phyloP scores from a whole-genome alignment of 108 stramenopile species.

The Cyclostephanos invisitatus region DNA sequence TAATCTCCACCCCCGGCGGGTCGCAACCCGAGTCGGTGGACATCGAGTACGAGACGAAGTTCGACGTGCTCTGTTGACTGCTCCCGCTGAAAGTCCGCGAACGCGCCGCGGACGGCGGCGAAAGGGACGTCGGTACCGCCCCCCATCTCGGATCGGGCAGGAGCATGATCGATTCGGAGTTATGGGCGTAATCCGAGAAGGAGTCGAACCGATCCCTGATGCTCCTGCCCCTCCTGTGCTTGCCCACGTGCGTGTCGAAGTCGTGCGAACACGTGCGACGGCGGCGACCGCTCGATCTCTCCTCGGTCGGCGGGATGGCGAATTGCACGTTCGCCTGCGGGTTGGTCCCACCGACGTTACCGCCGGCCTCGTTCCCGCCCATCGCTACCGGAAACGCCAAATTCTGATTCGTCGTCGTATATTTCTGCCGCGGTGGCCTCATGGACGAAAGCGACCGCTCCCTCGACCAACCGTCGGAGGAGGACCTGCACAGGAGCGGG shows the following conservation, averaged over 20 bases:
- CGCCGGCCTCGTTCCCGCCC: background rate
- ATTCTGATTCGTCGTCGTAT: background rate
- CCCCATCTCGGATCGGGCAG: slow-evolving; percentile 55
- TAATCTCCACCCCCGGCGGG: background rate
- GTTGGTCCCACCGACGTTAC: background rate
- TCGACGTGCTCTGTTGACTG: slow-evolving; percentile 19
- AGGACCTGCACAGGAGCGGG: background rate
- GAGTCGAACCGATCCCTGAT: slow-evolving; percentile 16
- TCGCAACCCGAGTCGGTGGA: slow-evolving; percentile 8
- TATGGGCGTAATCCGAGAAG: slow-evolving; percentile 4
- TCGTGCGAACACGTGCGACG: slow-evolving; percentile 38
- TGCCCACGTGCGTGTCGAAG: background rate
- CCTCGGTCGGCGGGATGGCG: background rate
- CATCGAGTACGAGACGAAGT: slow-evolving; percentile 8
- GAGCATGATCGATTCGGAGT: slow-evolving; percentile 24
- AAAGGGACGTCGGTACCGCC: slow-evolving; percentile 5
- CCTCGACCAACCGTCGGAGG: background rate
- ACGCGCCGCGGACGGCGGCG: slow-evolving; percentile 11
- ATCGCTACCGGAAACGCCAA: background rate
- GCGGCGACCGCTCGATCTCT: slow-evolving; percentile 1
- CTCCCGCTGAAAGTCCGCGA: slow-evolving; percentile 29
- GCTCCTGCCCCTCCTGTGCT: slow-evolving; percentile 1
- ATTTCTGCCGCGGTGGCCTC: background rate
- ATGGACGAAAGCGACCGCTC: background rate
- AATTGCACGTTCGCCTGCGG: background rate